Base-by-base conservation (phyloP, 805 yeast genomes). In the Barnettozyma botsteinii region DNA sequence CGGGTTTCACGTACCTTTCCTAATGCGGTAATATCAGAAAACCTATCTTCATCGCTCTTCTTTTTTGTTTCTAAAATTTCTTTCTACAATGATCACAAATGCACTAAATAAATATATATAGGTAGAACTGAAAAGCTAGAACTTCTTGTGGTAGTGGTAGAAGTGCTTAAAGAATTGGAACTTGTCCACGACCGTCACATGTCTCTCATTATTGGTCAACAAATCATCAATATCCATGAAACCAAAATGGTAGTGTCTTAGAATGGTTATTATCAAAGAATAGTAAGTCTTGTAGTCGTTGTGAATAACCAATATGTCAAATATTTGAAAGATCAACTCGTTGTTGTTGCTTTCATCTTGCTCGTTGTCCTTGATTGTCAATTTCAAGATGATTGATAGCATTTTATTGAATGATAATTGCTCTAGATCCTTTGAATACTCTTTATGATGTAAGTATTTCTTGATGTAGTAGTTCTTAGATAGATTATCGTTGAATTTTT, bases 171-270 rank as follows among this genome's bases (percentile, higher is more conserved):
- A 46, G 36, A 56, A 53, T 40, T 47, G 48, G 37, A 32, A 33
- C 13, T 43, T 38, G 34, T 54, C 57, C 19, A 21, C 31, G 26
- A 52, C 42, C 8, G 31, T 27, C 15, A 44, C 35, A 31, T 37
- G 38, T 11, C 37, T 31, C 7, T 35, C 40, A 3, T 38, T 29
- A 14, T 24, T 30, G 2, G 26, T 28, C 21, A 41, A 33, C 28
- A 67, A 46, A 9, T 55, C 52, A 15, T 53, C 53, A 38, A 67
- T 47, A 40, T 60, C 62, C 33, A 55, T 57, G 45, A 65, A 75
- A 2, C 80, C 80, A 55, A 68, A 73, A 54, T 75, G 79, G 51
- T 72, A 68, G 45, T 74, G 70, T 31, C 69, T 56, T 22, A 73
- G 49, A 4, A 74, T 57, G 19, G 68, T 66, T 26, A 70, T 39